A percentile compares a stretch with the other conserved stretches of the same genome.
phyloP scores from a whole-genome alignment of 345 rosid genomes.

The Hibiscus mutabilis region DNA sequence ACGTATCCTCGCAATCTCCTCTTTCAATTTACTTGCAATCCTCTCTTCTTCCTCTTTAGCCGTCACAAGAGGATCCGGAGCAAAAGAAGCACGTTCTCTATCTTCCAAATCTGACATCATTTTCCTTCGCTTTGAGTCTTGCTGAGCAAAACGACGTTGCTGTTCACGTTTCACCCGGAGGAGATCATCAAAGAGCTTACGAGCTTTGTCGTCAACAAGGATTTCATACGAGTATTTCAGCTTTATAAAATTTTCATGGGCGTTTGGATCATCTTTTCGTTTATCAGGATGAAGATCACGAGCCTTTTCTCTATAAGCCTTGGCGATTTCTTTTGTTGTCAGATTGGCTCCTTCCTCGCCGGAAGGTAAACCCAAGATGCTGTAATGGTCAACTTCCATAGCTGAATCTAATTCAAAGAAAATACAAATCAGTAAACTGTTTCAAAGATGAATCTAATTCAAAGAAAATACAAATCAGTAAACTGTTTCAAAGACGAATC shows the following conservation, averaged over 20 bases:
- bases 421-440: no score
- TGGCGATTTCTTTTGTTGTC: slow-evolving; percentile 28
- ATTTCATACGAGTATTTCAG: slow-evolving; percentile 69
- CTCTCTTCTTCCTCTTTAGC: no score
- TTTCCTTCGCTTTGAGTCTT: slow-evolving; percentile 62
- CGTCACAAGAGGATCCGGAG: no score
- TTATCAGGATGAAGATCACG: slow-evolving; percentile 84
- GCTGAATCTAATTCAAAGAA: no score
- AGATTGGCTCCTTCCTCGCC: slow-evolving; percentile 82
- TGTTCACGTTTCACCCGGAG: slow-evolving; percentile 63
- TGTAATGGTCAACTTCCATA: slow-evolving; percentile 58
- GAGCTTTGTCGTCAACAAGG: slow-evolving; percentile 69
- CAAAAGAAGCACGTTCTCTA: no score
- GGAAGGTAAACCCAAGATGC: slow-evolving; percentile 67
- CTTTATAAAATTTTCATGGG: slow-evolving; percentile 65
- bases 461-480: no score
- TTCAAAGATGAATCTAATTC: no score
- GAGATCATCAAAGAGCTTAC: slow-evolving; percentile 66
- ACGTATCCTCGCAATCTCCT: no score
- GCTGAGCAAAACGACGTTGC: slow-evolving; percentile 40
- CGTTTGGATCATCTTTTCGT: slow-evolving; percentile 72
- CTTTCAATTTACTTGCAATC: no score
- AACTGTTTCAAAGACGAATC: no score
- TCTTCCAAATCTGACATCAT: slow-evolving; percentile 84
- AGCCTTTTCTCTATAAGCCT: slow-evolving; percentile 52